These are phyloP conservation scores for Suillus clintonianus DNA, from an alignment of 768 basidiomycete genomes.

Conservation along the genomic window DNA sequence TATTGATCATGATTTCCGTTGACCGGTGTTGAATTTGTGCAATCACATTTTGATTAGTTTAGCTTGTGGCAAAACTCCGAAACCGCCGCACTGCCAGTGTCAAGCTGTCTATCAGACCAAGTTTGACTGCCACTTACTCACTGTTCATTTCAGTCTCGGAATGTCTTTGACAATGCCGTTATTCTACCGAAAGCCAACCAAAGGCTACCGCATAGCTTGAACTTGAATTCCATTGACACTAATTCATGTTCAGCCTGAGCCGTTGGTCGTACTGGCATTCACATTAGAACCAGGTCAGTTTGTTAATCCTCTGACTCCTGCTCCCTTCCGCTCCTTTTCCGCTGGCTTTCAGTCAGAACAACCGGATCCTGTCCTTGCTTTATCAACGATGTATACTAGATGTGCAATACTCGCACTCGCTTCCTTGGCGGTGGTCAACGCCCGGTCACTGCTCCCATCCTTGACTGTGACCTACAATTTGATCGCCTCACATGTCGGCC, in stretches of 20 bases:
- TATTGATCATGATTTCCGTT: too few relatives aligned
- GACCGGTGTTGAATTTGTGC: too few relatives aligned
- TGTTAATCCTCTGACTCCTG: neutral
- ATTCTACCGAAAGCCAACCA: neutral
- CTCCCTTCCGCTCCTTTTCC: neutral
- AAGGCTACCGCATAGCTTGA: neutral
- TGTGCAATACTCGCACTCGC: neutral
- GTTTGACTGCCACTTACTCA: too few relatives aligned
- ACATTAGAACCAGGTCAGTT: neutral
- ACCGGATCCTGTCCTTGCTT: neutral
- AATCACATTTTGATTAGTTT: too few relatives aligned
- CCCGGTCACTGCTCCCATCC: neutral
- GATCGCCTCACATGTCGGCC: slow-evolving; percentile 26
- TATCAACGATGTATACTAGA: neutral
- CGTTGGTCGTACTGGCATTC: neutral
- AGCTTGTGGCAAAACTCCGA: too few relatives aligned
- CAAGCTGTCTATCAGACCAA: too few relatives aligned
- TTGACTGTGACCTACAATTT: slow-evolving; percentile 3
- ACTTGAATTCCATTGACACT: neutral
- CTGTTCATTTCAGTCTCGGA: neutral
- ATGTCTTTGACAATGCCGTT: neutral
- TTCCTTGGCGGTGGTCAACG: neutral
- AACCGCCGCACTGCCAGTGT: too few relatives aligned
- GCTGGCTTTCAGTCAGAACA: neutral
- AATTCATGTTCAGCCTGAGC: neutral